Base-by-base conservation (phyloP, 139 green algal genomes). In the Chlamydomonas sp. region DNA sequence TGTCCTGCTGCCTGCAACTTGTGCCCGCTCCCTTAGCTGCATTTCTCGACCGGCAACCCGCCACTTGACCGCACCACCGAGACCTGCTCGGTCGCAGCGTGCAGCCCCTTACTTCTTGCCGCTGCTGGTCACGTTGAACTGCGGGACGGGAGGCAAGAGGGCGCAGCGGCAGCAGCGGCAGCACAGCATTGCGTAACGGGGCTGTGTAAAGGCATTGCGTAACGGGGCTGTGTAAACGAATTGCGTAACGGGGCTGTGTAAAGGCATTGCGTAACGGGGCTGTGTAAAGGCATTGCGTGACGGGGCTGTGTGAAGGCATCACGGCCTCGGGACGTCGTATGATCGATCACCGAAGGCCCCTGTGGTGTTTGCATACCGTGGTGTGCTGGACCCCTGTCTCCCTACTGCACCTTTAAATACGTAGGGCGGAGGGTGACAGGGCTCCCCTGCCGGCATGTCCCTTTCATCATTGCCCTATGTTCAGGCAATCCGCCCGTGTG, bases 51-150 rank as follows among this genome's bases (percentile, higher is more conserved):
- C 31, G 31, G 31, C 31, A 49, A 49, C 31, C 31, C 31, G 31
- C 31, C 31, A 49, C 31, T 49, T 49, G 31, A 49, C 31, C 31
- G 31, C 31, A 49, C 31, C 31, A 49, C 31, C 0, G 31, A n/a
- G 31, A 49, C 31, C 31, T 49, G 0, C 31, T 49, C 0, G 31
- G 31, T 49, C 0, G 31, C 31, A 0, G 31, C 31, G 0, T 49
- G 31, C 31, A 49, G 67, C 10, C 67, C 4, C 49, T 77, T 85
- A 94, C 86, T 92, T 92, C 79, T 92, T 92, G 77, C 73, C 82
- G 15, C 67, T 81, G n/a, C 7, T 73, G 2, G 92, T 95, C n/a
- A 93, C 90, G 83, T 93, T 93, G 79, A 95, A 69, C 63, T 72
- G 78, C 20, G 63, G 14, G 8, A 71, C 10, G 60, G 60, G 5